These are phyloP conservation scores for Cordyceps pruinosa DNA, from an alignment of 2,329 filamentous ascomycete species.

Conservation along the genomic window DNA sequence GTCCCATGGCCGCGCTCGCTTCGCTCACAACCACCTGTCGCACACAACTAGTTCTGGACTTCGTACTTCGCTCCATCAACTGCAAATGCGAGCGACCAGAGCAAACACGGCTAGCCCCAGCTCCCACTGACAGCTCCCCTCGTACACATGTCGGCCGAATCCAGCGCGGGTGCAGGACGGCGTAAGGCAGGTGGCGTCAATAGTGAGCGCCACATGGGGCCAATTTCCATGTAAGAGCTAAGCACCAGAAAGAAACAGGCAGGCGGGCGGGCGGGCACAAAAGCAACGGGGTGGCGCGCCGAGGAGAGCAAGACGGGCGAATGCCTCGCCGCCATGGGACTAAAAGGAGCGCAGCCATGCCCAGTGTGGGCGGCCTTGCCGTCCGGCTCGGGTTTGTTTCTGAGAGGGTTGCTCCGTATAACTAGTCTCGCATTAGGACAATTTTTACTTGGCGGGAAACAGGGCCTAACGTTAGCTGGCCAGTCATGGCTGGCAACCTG, in stretches of 20 bases:
- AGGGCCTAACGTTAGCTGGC: neutral
- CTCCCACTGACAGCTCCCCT: neutral
- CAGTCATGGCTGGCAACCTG: neutral
- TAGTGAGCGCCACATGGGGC: slow-evolving; percentile 1
- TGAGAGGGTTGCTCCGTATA: neutral
- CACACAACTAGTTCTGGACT: neutral
- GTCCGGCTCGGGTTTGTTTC: neutral
- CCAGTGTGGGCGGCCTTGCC: neutral
- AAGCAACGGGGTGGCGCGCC: neutral
- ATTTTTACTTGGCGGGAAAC: neutral
- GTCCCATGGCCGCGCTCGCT: too few relatives aligned
- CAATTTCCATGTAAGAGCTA: neutral
- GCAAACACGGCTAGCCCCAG: neutral
- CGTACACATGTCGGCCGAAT: neutral
- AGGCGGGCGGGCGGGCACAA: too few relatives aligned
- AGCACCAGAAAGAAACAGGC: neutral
- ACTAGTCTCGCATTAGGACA: neutral
- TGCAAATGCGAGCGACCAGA: neutral
- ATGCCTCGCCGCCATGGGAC: neutral
- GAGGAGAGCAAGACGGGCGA: neutral
- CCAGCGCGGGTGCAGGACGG: neutral
- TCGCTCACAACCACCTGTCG: too few relatives aligned
- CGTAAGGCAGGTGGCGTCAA: slow-evolving; percentile 1
- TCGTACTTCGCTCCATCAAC: neutral
- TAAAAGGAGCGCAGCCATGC: neutral